These are phyloP conservation scores for Populus deltoides DNA, from an alignment of 345 rosid genomes.

Conservation along the genomic window DNA sequence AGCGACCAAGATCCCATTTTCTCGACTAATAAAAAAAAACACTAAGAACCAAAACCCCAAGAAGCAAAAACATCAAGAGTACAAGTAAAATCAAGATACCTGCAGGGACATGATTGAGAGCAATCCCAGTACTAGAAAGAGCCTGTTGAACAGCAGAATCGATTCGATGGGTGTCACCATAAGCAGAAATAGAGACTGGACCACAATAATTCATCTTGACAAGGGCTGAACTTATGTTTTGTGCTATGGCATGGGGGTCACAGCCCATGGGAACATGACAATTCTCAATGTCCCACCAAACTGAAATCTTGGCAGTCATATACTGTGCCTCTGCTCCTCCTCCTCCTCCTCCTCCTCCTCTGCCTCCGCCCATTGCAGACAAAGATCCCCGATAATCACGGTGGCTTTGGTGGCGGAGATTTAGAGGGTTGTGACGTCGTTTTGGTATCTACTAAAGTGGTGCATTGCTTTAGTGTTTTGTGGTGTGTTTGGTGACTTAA, in stretches of 20 bases:
- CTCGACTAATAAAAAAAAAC: no score
- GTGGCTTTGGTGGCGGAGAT: background rate
- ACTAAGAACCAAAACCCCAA: no score
- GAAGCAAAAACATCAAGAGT: no score
- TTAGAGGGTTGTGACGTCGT: background rate
- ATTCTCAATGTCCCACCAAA: constrained; percentile 97
- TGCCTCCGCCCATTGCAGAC: background rate
- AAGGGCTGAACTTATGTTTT: constrained; percentile 79
- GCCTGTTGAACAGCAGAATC: constrained; percentile 67
- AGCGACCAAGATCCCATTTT: no score
- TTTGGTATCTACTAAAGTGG: background rate
- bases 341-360: background rate
- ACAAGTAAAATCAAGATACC: no score
- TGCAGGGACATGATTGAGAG: constrained; percentile 78
- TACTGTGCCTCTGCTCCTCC: constrained; percentile 62
- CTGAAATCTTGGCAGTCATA: constrained; percentile 69
- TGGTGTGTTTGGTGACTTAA: no score
- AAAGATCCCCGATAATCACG: background rate
- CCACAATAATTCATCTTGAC: constrained; percentile 70
- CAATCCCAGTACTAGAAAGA: constrained; percentile 84
- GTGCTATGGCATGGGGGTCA: constrained; percentile 75
- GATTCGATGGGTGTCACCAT: constrained; percentile 71
- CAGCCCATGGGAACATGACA: constrained; percentile 72
- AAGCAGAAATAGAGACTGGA: constrained; percentile 80
- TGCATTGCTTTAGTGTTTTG: background rate